Conservation (phyloP, 192 early-diverging fungal species). For the Entomortierella lignicola region DNA sequence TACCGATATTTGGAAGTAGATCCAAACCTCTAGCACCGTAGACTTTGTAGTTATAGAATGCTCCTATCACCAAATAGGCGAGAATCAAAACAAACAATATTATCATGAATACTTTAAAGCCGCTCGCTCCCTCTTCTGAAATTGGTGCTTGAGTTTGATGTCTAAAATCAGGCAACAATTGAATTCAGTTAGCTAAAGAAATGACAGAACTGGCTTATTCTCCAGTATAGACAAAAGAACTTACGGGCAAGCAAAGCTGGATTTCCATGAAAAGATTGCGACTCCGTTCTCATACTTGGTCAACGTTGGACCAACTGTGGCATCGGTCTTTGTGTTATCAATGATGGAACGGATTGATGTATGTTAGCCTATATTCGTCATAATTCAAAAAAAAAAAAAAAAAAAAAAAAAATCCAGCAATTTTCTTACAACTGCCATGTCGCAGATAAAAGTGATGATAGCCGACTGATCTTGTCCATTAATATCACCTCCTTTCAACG, state of each 20-base stretch:
- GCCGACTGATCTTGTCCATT: constrained; percentile 31
- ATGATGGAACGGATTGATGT: not conserved
- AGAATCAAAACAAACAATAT: constrained; percentile 19
- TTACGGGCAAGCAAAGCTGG: constrained; percentile 39
- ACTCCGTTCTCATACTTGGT: constrained; percentile 23
- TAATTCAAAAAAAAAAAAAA: not conserved
- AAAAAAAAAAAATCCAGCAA: not conserved
- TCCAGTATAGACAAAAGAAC: not conserved
- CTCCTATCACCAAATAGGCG: constrained; percentile 30
- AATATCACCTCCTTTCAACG: constrained; percentile 37
- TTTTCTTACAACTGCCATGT: constrained; percentile 24
- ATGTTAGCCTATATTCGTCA: not conserved
- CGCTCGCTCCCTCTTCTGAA: constrained; percentile 35
- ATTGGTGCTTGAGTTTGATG: constrained; percentile 2
- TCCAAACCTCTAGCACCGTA: constrained; percentile 42
- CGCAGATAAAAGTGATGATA: constrained; percentile 49
- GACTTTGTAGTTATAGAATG: constrained; percentile 39
- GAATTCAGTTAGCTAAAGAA: not conserved
- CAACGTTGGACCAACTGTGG: constrained; percentile 11
- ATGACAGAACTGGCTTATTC: not conserved
- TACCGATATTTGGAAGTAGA: constrained; percentile 41
- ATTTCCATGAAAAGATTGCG: constrained; percentile 36
- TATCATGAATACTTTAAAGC: constrained; percentile 40
- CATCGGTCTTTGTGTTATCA: constrained; percentile 30
- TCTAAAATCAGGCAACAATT: not conserved